Evolutionary conservation across 495 filamentous ascomycete genomes (phyloP), one percentile per base, ranked within the genome.

Genomic region (Terfezia claveryi): DNA sequence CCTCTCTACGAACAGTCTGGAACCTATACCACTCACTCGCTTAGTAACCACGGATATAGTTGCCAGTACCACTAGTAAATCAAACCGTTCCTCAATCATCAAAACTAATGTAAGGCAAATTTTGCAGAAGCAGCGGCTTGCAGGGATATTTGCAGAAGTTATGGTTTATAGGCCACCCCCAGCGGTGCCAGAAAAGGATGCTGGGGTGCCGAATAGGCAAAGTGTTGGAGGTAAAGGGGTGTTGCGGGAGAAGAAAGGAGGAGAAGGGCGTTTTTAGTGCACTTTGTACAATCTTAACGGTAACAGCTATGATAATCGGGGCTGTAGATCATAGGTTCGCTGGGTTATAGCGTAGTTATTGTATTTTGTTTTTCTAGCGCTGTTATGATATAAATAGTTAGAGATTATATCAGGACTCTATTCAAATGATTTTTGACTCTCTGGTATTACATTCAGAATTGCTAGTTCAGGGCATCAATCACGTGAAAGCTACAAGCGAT

Each of bases 121-220:
- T n/a, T 46, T 66, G 2, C 66, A 70, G 61, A 69, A 78, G 63
- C 67, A 66, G 55, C 59, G 60, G 38, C 67, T 67, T 38, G 69
- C 72, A 0, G 75, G 75, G 54, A 58, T 76, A 0, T 74, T 79
- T 54, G 67, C 68, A 27, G 56, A 57, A 4, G 66, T 70, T 10
- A 66, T 79, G 4, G 74, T 74, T 51, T 66, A 72, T 23, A 46
- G 7, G 7, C 41, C 41, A 14, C 41, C 17, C 4, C 17, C 41
- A 12, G 2, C 41, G 7, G 41, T 17, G 17, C 41, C 41, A 17
- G 17, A 46, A 12, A 12, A 7, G 12, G 41, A 7, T 46, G 17
- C 12, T 46, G 41, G 12, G 17, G 12, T 7, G 12, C 17, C 41
- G 41, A 7, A 14, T 46, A 17, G 12, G 17, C 17, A 12, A 17